phyloP scores from a whole-genome alignment of 2,329 filamentous ascomycete genomes.

The Fusarium cyanostomum region DNA sequence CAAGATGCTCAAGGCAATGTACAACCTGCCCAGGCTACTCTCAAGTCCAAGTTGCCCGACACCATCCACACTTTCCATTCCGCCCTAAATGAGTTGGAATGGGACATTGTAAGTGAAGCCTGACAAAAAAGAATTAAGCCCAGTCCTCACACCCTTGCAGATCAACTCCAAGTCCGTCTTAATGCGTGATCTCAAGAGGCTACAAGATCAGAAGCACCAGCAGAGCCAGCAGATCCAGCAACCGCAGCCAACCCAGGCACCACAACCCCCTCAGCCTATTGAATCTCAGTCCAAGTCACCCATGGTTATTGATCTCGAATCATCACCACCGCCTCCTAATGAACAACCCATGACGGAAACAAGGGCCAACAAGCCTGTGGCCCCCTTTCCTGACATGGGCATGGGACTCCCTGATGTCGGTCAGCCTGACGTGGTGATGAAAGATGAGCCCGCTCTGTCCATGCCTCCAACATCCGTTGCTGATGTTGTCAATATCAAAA shows the following conservation, averaged over 20 bases:
- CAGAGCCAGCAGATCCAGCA: conserved; percentile 23
- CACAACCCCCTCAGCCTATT: conserved; percentile 43
- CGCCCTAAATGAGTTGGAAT: conserved; percentile 65
- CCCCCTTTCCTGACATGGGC: conserved; percentile 67
- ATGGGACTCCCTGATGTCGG: conserved; percentile 53
- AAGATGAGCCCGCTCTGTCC: conserved; percentile 32
- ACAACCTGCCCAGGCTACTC: conserved; percentile 45
- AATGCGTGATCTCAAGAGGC: conserved; percentile 60
- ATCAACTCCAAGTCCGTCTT: conserved; percentile 64
- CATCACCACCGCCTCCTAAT: conserved; percentile 45
- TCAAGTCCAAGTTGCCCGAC: conserved; percentile 56
- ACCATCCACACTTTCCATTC: conserved; percentile 60
- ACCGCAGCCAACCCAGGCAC: conserved; percentile 19
- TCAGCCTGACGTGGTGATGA: conserved; percentile 30
- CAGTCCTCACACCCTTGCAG: conserved; percentile 38
- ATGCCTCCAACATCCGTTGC: conserved; percentile 18
- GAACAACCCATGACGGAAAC: conserved; percentile 49
- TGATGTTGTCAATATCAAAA: conserved; percentile 39
- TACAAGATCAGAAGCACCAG: conserved; percentile 45
- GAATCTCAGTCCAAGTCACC: conserved; percentile 50
- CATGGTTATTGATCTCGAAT: conserved; percentile 50
- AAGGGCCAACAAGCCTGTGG: conserved; percentile 54
- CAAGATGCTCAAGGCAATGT: conserved; percentile 56
- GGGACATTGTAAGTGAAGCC: conserved; percentile 61
- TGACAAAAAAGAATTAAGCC: no score